Evolutionary conservation across 345 rosid genomes (phyloP).

Genomic region (Rhizophora apiculata): DNA sequence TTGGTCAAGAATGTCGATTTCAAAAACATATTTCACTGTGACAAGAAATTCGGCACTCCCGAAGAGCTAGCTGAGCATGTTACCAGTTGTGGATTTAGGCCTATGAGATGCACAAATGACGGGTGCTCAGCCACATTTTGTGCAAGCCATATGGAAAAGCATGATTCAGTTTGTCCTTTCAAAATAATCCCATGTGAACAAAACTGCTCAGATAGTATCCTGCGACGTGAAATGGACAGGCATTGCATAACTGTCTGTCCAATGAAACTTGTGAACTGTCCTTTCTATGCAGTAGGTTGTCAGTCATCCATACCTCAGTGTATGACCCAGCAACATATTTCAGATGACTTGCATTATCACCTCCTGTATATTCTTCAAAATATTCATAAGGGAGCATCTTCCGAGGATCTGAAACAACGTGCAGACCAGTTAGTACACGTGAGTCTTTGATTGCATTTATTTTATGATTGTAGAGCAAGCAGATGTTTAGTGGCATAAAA

Average conservation of each 20-base stretch:
- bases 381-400: constrained; percentile 54
- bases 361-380: constrained; percentile 54
- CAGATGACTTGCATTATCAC: constrained; percentile 55
- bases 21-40: constrained; percentile 59
- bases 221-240: constrained; percentile 86
- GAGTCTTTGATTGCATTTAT: not conserved
- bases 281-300: constrained; percentile 77
- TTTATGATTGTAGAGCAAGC: not conserved
- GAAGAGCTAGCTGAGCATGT: constrained; percentile 55
- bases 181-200: constrained; percentile 87
- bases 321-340: constrained; percentile 48
- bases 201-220: constrained; percentile 52
- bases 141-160: constrained; percentile 57
- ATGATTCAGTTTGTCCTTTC: constrained; percentile 69
- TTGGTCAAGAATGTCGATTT: constrained; percentile 76
- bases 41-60: constrained; percentile 49
- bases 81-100: constrained; percentile 49
- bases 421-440: constrained; percentile 63
- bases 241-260: constrained; percentile 87
- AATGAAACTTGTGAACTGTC: constrained; percentile 82
- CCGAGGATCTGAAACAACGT: constrained; percentile 45
- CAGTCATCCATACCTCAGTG: constrained; percentile 48
- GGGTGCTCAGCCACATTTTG: constrained; percentile 58
- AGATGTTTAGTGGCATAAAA: too few relatives aligned
- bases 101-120: constrained; percentile 59